Conservation (phyloP, 2,329 filamentous ascomycete species). For the Penicillium expansum region DNA sequence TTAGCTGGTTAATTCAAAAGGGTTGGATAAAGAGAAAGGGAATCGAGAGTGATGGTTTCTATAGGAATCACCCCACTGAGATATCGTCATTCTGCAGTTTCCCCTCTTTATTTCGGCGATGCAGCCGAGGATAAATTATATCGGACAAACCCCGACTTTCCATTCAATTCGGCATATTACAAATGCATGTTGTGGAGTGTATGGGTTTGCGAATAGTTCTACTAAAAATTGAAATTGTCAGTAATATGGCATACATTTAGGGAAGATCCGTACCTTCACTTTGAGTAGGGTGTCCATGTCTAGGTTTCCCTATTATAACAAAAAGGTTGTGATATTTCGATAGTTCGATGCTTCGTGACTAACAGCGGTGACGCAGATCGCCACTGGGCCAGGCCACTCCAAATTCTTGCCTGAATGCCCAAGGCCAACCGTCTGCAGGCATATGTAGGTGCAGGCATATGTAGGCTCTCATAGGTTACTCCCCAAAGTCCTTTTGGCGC, state of each 20-base stretch:
- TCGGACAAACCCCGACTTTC: not conserved
- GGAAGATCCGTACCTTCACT: not conserved
- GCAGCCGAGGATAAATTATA: not conserved
- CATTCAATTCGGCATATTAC: not conserved
- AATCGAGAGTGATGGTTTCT: not conserved
- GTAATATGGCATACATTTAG: too few species aligned
- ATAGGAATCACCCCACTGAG: not conserved
- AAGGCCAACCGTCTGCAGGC: not conserved
- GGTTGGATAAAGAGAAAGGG: not conserved
- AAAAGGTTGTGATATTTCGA: not conserved
- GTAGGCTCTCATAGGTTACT: not conserved
- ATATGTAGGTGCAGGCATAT: too few species aligned
- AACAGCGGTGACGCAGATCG: not conserved
- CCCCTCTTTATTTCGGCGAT: not conserved
- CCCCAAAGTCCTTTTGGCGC: not conserved
- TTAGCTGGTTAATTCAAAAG: too few species aligned
- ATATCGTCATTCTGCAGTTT: not conserved
- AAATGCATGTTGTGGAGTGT: not conserved
- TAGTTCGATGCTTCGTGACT: not conserved
- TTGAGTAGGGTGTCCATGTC: not conserved
- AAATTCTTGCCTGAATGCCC: not conserved
- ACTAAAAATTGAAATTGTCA: not conserved
- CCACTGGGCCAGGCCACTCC: not conserved
- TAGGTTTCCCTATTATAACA: not conserved
- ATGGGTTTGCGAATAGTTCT: not conserved